Evolutionary conservation across 2,329 filamentous ascomycete genomes (phyloP).

Genomic region (Trichoderma afroharzianum): DNA sequence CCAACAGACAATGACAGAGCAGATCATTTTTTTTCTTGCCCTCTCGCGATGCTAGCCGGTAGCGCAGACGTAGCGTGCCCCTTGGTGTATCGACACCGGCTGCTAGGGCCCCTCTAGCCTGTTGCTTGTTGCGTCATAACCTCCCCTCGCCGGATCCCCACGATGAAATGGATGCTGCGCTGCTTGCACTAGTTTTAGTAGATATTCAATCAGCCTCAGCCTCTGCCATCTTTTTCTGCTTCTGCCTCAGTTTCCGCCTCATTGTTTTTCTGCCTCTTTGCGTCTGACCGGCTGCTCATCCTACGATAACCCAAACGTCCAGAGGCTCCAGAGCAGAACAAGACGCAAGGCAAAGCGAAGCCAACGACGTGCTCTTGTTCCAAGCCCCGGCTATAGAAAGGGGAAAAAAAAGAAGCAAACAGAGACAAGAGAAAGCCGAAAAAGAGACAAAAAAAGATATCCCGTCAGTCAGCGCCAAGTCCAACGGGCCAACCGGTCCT

Average conservation of each 20-base stretch:
- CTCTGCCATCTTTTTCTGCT: not conserved
- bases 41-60: slow-evolving; percentile 1
- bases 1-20: not conserved
- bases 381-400: not conserved
- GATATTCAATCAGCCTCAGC: slow-evolving; percentile 12
- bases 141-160: slow-evolving; percentile 19
- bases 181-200: not conserved
- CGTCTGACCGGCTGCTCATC: not conserved
- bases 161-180: slow-evolving; percentile 2
- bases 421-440: not conserved
- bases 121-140: slow-evolving; percentile 20
- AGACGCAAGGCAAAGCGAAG: not conserved
- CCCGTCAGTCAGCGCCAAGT: slow-evolving; percentile 8
- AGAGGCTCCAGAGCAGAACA: not conserved
- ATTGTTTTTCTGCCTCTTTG: not conserved
- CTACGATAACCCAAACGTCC: not conserved
- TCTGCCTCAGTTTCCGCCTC: not conserved
- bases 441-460: not conserved
- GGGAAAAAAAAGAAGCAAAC: not conserved
- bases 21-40: not conserved
- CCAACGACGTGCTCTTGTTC: not conserved
- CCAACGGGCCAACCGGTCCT: not conserved
- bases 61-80: slow-evolving; percentile 4
- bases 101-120: slow-evolving; percentile 3
- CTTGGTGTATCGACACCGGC: slow-evolving; percentile 5